phyloP scores from a whole-genome alignment of 768 basidiomycete species.

The Trametes maxima region DNA sequence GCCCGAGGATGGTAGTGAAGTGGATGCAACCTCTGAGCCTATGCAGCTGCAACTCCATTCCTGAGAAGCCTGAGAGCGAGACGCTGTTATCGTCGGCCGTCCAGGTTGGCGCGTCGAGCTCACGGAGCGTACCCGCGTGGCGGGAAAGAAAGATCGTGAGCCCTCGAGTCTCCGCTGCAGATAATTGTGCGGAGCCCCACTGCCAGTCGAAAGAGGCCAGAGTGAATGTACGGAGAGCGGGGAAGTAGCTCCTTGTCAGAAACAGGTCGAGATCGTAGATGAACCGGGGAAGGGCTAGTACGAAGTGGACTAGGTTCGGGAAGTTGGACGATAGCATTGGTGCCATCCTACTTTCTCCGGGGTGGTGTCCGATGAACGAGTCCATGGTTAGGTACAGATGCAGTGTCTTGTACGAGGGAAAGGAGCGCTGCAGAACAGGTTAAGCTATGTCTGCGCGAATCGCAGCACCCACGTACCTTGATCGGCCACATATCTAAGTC shows the following conservation, averaged over 20 bases:
- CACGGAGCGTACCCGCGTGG: neutral
- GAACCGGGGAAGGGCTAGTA: neutral
- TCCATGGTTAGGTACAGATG: neutral
- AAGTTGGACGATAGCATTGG: constrained; percentile 1
- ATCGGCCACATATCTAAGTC: neutral
- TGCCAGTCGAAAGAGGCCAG: neutral
- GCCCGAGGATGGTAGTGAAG: too few relatives aligned
- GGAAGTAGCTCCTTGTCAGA: neutral
- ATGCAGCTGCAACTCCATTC: too few relatives aligned
- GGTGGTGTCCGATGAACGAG: neutral
- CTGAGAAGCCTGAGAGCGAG: too few relatives aligned
- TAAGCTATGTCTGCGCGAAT: neutral
- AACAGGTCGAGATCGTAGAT: neutral
- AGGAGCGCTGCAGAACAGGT: neutral
- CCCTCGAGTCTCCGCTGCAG: neutral
- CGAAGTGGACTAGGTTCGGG: neutral
- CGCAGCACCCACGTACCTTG: neutral
- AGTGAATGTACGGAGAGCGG: neutral
- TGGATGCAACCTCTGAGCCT: too few relatives aligned
- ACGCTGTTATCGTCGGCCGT: neutral
- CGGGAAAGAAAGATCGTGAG: neutral
- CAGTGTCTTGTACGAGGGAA: neutral
- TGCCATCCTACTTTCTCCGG: neutral
- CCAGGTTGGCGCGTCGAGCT: neutral
- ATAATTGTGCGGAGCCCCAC: neutral